Percentiles rank a stretch among this genome's conserved stretches.
Evolutionary conservation across 306 rosid species (phyloP).

Genomic region (Pterocarpus macrocarpus): DNA sequence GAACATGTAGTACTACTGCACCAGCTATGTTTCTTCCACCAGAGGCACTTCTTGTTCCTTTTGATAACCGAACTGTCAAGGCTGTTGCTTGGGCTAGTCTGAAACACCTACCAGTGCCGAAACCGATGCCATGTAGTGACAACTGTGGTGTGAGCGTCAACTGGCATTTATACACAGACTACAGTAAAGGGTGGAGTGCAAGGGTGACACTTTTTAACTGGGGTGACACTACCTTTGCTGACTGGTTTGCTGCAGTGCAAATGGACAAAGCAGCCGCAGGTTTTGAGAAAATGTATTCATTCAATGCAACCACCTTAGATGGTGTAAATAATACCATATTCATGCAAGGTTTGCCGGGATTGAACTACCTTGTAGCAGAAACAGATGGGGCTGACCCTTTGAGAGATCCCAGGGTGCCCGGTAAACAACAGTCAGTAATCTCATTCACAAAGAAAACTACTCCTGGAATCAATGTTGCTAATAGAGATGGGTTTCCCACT

Average conservation of each 20-base stretch:
- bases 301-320: conserved; percentile 68
- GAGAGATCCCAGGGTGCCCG: conserved; percentile 90
- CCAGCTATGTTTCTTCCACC: conserved; percentile 94
- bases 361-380: conserved; percentile 92
- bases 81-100: conserved; percentile 84
- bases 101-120: conserved; percentile 66
- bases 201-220: conserved; percentile 94
- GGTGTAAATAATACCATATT: conserved; percentile 74
- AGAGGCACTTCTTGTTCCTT: conserved; percentile 86
- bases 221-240: conserved; percentile 78
- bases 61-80: conserved; percentile 71
- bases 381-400: conserved; percentile 69
- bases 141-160: conserved; percentile 94
- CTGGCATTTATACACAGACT: conserved; percentile 89
- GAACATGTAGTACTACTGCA: conserved; percentile 72
- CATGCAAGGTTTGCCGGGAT: conserved; percentile 79
- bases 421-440: conserved; percentile 94
- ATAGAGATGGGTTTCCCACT: conserved; percentile 87
- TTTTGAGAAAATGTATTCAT: conserved; percentile 90
- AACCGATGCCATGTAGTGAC: conserved; percentile 85
- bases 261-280: conserved; percentile 84
- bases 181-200: conserved; percentile 85
- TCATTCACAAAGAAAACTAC: conserved; percentile 87
- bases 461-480: conserved; percentile 68
- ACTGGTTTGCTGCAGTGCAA: conserved; percentile 95